phyloP scores from a whole-genome alignment of 768 basidiomycete species.

The Fibroporia radiculosa region DNA sequence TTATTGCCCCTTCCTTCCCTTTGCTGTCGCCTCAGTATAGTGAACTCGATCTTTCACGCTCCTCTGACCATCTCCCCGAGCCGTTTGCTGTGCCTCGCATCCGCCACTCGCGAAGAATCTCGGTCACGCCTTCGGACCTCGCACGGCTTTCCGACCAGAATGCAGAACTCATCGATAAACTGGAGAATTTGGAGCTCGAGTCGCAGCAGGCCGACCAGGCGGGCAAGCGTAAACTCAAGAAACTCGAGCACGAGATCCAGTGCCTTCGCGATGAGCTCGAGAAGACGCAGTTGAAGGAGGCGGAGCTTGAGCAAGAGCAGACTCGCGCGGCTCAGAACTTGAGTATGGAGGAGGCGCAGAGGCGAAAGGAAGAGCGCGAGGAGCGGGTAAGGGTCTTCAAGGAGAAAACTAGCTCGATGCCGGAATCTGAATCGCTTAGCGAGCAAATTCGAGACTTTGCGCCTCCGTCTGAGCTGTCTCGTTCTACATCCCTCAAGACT shows the following conservation, averaged over 20 bases:
- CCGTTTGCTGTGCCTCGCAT: conserved; percentile 7
- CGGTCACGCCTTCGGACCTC: conserved; percentile 63
- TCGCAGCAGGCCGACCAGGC: conserved; percentile 55
- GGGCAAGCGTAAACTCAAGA: conserved; percentile 61
- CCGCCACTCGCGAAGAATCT: conserved; percentile 35
- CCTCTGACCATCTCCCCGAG: conserved; percentile 3
- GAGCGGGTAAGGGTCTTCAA: conserved; percentile 45
- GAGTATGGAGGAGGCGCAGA: conserved; percentile 24
- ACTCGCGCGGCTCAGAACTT: conserved; percentile 32
- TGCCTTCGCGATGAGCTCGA: conserved; percentile 70
- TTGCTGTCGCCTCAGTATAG: conserved; percentile 5
- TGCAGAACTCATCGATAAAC: conserved; percentile 65
- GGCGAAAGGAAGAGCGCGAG: conserved; percentile 38
- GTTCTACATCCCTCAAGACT: conserved; percentile 6
- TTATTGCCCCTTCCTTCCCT: conserved; percentile 5
- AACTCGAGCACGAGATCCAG: conserved; percentile 76
- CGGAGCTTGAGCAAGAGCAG: conserved; percentile 66
- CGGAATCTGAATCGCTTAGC: conserved; percentile 4
- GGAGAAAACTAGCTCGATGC: conserved; percentile 14
- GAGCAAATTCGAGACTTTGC: conserved; percentile 20
- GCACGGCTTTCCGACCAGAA: conserved; percentile 76
- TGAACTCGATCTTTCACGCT: not conserved
- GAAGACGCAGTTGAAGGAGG: conserved; percentile 59
- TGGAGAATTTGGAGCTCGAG: conserved; percentile 71
- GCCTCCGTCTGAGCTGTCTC: conserved; percentile 16